phyloP scores from a whole-genome alignment of 164 flowering plant genomes.

The Liquidambar formosana region DNA sequence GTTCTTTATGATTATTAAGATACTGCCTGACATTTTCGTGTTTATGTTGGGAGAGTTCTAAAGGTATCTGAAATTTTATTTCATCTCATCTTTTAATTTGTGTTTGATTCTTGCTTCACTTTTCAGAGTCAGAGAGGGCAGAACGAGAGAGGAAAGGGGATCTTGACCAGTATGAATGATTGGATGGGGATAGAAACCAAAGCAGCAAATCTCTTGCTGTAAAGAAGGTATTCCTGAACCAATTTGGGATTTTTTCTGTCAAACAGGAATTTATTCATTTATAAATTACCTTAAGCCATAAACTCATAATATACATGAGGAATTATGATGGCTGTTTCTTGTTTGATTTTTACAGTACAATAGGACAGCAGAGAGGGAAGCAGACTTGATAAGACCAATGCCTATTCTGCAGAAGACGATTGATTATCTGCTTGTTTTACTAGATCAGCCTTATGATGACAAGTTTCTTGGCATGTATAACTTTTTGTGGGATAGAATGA shows the following conservation, averaged over 20 bases:
- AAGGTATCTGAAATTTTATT: not conserved
- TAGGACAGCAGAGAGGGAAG: constrained; percentile 96
- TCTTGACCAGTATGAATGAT: constrained; percentile 86
- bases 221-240: constrained; percentile 66
- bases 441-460: constrained; percentile 78
- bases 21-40: not conserved
- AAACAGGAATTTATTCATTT: too few species aligned
- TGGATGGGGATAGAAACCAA: constrained; percentile 94
- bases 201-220: constrained; percentile 77
- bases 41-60: not conserved
- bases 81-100: constrained; percentile 10
- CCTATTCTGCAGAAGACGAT: constrained; percentile 86
- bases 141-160: constrained; percentile 98
- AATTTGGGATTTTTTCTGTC: not conserved
- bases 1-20: not conserved
- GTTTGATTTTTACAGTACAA: constrained; percentile 64
- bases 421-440: constrained; percentile 73
- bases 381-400: constrained; percentile 85
- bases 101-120: constrained; percentile 6
- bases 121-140: constrained; percentile 84
- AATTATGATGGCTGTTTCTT: constrained; percentile 25
- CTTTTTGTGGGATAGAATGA: constrained; percentile 98
- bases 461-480: constrained; percentile 82
- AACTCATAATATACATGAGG: constrained; percentile 6
- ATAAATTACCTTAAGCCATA: too few species aligned